Evolutionary conservation across 164 flowering plant genomes (phyloP), one percentile per base, ranked within the genome.

Genomic region (Nelumbo lutea): DNA sequence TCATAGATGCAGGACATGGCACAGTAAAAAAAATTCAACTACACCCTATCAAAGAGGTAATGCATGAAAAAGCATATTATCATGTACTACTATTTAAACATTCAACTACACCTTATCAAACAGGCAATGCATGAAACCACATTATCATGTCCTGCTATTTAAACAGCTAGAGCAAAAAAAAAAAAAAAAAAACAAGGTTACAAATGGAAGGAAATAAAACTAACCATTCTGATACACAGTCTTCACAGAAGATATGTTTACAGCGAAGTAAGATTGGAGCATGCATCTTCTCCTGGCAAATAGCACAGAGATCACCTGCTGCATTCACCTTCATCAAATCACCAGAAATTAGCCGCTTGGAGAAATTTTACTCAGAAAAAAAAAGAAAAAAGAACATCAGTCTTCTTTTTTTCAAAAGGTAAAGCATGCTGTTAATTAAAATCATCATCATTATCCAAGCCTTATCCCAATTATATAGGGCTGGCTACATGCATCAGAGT

Each of bases 271-370:
- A 76, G 65, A 94, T 87, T 11, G 98, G 98, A 68, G 94, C 87
- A 75, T 90, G 97, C 92, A 95, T 90, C 82, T 92, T 95, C 73
- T 95, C 97, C 86, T 92, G 97, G 74, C 98, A 95, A 59, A 95
- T 95, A 60, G 96, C 98, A 83, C 98, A 92, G 62, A 95, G 70
- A 79, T 95, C 96, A 27, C 97, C 98, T 2, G 93, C 96, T 60
- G 93, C 93, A 80, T 71, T 84, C 13, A 94, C 98, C 98, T 94
- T 84, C 81, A 80, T 63, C 50, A 68, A 4, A 72, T 9, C 3
- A 48, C 15, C 4, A 9, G 61, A 14, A 38, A 60, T 15, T 71
- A 46, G 65, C 74, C 48, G 5, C 7, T 6, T 2, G 53, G 4
- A 15, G 55, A 6, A 62, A 39, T 46, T n/a, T 11, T 39, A 5